Conservation (phyloP, 2,329 filamentous ascomycete species). For the Amesomyces nigricolor region DNA sequence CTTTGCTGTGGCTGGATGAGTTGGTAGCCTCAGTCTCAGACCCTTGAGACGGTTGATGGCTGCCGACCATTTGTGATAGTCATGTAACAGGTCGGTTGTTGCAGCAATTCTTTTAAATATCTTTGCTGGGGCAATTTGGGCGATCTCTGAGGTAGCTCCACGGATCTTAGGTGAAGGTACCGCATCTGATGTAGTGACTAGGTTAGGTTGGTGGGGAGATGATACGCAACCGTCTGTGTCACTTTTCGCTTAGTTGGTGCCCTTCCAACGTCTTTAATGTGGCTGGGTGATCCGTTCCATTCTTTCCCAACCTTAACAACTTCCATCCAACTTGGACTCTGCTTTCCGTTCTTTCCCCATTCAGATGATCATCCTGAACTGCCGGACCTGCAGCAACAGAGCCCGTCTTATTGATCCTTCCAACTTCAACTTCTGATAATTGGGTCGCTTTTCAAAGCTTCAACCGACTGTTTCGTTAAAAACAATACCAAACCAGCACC, state of each 20-base stretch:
- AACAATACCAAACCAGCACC: too few species aligned
- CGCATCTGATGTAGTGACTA: too few species aligned
- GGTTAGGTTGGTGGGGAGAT: neutral
- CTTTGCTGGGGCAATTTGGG: too few species aligned
- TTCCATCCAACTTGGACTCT: neutral
- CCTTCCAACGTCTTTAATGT: neutral
- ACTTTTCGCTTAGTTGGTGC: neutral
- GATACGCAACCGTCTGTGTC: neutral
- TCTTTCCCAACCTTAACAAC: neutral
- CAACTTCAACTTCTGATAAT: neutral
- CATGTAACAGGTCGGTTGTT: slow-evolving; percentile 15
- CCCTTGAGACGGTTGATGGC: neutral
- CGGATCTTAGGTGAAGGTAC: too few species aligned
- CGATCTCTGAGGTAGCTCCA: too few species aligned
- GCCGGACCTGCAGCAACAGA: neutral
- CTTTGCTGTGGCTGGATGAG: neutral
- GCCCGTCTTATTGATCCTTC: neutral
- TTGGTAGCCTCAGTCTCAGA: neutral
- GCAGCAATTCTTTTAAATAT: neutral
- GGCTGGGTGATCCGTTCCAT: neutral
- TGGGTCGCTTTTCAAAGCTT: too few species aligned
- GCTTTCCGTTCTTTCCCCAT: neutral
- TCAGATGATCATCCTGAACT: neutral
- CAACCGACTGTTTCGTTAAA: too few species aligned
- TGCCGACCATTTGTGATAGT: slow-evolving; percentile 8